These are phyloP conservation scores for Blastosporella zonata DNA, from an alignment of 1,284 basidiomycete species.

Conservation along the genomic window DNA sequence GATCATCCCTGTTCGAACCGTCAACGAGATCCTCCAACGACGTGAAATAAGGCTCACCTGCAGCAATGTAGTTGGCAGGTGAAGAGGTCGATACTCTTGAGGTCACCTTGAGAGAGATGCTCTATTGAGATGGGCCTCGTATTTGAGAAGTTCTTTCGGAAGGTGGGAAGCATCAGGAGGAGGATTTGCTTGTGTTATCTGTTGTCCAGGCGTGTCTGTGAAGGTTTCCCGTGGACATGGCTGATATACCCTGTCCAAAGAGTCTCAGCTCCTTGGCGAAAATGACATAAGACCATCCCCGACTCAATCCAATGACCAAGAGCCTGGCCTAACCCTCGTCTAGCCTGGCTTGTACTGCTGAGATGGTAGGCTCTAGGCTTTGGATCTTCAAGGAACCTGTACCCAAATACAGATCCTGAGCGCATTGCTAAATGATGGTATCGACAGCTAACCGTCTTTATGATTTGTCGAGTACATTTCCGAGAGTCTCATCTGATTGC, in stretches of 20 bases:
- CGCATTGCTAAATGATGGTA: too few relatives aligned
- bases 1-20: constrained; percentile 59
- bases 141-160: constrained; percentile 47
- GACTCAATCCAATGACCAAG: too few relatives aligned
- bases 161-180: constrained; percentile 60
- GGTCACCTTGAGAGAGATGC: constrained; percentile 47
- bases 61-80: constrained; percentile 65
- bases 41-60: constrained; percentile 41
- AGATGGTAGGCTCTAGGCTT: too few relatives aligned
- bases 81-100: constrained; percentile 50
- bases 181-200: constrained; percentile 55
- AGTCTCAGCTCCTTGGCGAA: too few relatives aligned
- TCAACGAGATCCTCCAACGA: neutral
- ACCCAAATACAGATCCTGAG: too few relatives aligned
- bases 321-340: too few relatives aligned
- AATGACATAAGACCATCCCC: neutral
- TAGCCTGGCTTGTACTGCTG: too few relatives aligned
- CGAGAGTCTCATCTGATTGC: too few relatives aligned
- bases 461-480: too few relatives aligned
- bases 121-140: constrained; percentile 41
- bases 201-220: constrained; percentile 54
- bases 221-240: neutral
- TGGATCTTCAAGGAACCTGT: too few relatives aligned
- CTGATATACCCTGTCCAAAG: neutral
- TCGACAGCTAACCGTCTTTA: too few relatives aligned